These are phyloP conservation scores for Citrullus mucosospermus DNA, from an alignment of 306 rosid genomes.

Conservation along the genomic window DNA sequence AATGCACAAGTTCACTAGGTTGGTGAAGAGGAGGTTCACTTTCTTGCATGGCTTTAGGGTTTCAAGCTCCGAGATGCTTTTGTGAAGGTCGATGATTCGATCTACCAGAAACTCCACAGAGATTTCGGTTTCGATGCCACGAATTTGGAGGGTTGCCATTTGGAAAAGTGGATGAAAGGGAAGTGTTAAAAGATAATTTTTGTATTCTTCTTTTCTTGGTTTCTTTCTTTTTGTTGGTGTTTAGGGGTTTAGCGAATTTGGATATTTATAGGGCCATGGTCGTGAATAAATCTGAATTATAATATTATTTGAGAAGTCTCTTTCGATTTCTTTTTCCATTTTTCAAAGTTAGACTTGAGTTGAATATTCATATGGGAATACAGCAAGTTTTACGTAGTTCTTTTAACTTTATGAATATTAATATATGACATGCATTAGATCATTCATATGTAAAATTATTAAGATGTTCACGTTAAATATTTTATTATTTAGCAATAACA, in stretches of 20 bases:
- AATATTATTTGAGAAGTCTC: background rate
- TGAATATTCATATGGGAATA: background rate
- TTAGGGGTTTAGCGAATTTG: background rate
- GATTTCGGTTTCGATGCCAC: conserved; percentile 27
- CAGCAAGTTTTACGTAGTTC: background rate
- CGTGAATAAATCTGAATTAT: background rate
- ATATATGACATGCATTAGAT: background rate
- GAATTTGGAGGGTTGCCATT: conserved; percentile 12
- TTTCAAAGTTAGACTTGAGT: background rate
- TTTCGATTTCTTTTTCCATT: background rate
- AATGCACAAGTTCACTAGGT: conserved; percentile 46
- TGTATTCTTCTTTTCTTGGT: background rate
- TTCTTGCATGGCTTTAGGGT: conserved; percentile 52
- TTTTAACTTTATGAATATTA: background rate
- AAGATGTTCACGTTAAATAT: background rate
- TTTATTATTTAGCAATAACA: too few relatives aligned
- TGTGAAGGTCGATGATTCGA: conserved; percentile 35
- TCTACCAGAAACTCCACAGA: conserved; percentile 25
- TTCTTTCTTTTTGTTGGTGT: background rate
- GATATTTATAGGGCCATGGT: background rate
- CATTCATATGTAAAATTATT: background rate
- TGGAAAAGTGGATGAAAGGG: background rate
- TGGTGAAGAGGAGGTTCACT: conserved; percentile 49
- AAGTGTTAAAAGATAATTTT: background rate
- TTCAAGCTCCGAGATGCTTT: conserved; percentile 45